phyloP scores from a whole-genome alignment of 2,329 filamentous ascomycete genomes.

The Microascus cirrosus region DNA sequence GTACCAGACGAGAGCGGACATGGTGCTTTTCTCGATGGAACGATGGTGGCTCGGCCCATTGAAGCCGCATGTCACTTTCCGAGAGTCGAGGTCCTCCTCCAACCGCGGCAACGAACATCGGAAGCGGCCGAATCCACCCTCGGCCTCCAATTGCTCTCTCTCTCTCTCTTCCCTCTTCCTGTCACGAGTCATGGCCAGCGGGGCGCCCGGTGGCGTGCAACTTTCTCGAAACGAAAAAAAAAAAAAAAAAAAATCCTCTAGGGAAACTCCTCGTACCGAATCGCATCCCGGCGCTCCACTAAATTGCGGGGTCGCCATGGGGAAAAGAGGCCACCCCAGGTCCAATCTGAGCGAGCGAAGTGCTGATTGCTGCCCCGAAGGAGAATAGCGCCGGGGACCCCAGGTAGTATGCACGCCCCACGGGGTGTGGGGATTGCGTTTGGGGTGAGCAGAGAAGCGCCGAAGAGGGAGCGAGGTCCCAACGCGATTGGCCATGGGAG shows the following conservation, averaged over 20 bases:
- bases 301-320: neutral
- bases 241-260: too few relatives aligned
- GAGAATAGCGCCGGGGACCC: neutral
- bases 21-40: neutral
- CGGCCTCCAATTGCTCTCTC: neutral
- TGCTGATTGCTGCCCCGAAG: neutral
- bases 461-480: neutral
- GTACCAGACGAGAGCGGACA: neutral
- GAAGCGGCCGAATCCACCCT: neutral
- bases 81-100: neutral
- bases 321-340: neutral
- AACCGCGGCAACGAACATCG: neutral
- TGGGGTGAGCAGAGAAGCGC: slow-evolving; percentile 3
- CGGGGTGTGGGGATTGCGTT: neutral
- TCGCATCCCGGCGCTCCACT: too few relatives aligned
- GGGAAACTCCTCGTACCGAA: too few relatives aligned
- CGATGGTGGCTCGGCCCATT: neutral
- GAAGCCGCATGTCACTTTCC: neutral
- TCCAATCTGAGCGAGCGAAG: neutral
- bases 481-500: neutral
- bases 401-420: neutral
- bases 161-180: neutral
- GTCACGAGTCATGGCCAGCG: too few relatives aligned
- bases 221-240: neutral
- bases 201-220: too few relatives aligned